A percentile compares a stretch with the other conserved stretches of the same genome.
Evolutionary conservation across 176 grass and related monocot species (phyloP).

Genomic region (Oryza coarctata): DNA sequence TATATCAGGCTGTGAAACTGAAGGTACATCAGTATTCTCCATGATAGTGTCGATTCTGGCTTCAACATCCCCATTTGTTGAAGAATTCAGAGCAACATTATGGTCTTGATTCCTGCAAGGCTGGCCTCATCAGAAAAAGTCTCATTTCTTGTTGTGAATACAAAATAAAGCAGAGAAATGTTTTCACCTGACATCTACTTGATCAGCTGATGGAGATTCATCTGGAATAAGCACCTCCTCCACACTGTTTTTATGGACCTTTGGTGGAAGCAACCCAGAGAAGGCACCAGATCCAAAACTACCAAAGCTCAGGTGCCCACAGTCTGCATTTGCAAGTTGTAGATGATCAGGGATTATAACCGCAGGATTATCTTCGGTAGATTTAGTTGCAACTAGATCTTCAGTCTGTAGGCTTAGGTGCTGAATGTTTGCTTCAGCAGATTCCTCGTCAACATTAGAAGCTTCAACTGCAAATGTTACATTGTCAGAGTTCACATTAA

Average conservation of each 20-base stretch:
- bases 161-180: not conserved
- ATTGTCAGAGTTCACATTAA: constrained; percentile 1
- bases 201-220: constrained; percentile 55
- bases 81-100: constrained; percentile 45
- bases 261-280: constrained; percentile 84
- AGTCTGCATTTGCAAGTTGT: constrained; percentile 74
- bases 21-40: constrained; percentile 63
- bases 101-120: constrained; percentile 79
- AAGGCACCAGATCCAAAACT: constrained; percentile 97
- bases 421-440: constrained; percentile 53
- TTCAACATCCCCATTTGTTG: constrained; percentile 47
- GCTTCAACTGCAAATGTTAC: constrained; percentile 46
- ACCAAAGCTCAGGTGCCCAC: constrained; percentile 88
- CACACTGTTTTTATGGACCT: constrained; percentile 36
- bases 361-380: constrained; percentile 68
- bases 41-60: constrained; percentile 44
- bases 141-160: constrained; percentile 2
- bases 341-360: constrained; percentile 97
- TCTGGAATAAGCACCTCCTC: constrained; percentile 51
- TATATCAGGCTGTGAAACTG: constrained; percentile 70
- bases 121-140: constrained; percentile 18
- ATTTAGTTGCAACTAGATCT: constrained; percentile 49
- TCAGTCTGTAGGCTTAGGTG: constrained; percentile 78
- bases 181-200: constrained; percentile 59
- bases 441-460: constrained; percentile 47